Conservation (phyloP, 192 early-diverging fungal species). For the Podochytrium sp. region DNA sequence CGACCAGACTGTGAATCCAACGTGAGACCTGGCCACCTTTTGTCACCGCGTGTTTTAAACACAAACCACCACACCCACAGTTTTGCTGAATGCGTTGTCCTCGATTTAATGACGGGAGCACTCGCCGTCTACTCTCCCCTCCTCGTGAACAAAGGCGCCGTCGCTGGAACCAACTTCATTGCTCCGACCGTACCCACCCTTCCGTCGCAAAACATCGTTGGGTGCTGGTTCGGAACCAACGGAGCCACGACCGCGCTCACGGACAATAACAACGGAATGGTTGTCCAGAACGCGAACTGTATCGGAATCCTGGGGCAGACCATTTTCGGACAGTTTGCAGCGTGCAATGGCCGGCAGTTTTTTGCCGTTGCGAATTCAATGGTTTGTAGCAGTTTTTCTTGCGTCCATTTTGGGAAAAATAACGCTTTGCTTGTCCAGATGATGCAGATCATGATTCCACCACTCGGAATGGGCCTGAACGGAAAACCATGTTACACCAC, state of each 20-base stretch:
- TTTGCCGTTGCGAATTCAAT: constrained; percentile 38
- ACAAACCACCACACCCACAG: too few relatives aligned
- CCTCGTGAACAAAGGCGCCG: constrained; percentile 40
- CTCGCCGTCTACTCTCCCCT: constrained; percentile 44
- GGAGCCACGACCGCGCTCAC: constrained; percentile 34
- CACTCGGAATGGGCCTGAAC: constrained; percentile 34
- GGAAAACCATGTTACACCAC: constrained; percentile 41
- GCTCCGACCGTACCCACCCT: constrained; percentile 39
- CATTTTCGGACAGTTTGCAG: constrained; percentile 46
- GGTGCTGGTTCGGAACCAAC: constrained; percentile 50
- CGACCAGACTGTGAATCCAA: constrained; percentile 34
- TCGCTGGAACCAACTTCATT: constrained; percentile 25
- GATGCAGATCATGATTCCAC: too few relatives aligned
- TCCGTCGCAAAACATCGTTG: constrained; percentile 38
- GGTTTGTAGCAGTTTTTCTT: neutral
- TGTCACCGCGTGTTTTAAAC: neutral
- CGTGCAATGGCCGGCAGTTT: constrained; percentile 44
- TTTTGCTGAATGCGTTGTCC: constrained; percentile 42
- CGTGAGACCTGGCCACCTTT: neutral
- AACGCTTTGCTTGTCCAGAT: neutral
- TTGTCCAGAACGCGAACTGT: constrained; percentile 36
- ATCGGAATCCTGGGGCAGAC: constrained; percentile 31
- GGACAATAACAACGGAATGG: constrained; percentile 36
- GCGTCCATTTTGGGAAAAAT: too few relatives aligned
- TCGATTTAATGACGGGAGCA: constrained; percentile 36